Base-by-base conservation (phyloP, 495 filamentous ascomycete genomes). In the Aspergillus nidulans region DNA sequence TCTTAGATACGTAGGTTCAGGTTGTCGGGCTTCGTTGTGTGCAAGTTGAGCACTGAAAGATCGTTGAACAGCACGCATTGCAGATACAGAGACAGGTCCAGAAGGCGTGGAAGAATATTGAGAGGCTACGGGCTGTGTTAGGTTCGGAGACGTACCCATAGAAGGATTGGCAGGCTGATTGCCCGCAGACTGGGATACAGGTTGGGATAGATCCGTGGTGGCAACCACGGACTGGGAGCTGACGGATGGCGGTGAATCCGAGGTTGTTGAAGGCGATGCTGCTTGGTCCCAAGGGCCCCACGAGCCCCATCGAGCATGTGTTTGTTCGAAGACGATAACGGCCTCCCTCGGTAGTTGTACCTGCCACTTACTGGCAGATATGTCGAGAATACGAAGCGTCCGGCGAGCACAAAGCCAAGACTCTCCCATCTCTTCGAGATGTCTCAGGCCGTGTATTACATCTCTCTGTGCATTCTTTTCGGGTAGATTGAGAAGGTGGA, bases 381-480 rank as follows among this genome's bases (percentile, higher is more conserved):
- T 81, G 52, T 86, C 89, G 36, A 98, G 76, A 34, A 97, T 95
- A 49, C 85, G 79, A 1, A 97, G 78, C 0, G 95, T 91, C 19
- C 92, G 80, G 28, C 91, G 79, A 12, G 91, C 95, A 61, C 92
- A 92, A 3, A 90, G 83, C 94, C 94, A 98, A 56, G 88, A 85
- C 69, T 96, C 92, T 1, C 88, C 91, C 60, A 98, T 97, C 64
- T 98, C 95, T 69, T 97, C 94, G 12, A 97, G 82, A 56, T 94
- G 89, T 50, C 88, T 89, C n/a, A 97, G 77, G 6, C 91, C 89
- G 56, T 97, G 91, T 10, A 89, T 82, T 41, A 97, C 86, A 69
- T 98, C 94, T 60, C 92, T 77, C 58, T 81, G 86, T 8, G 92
- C 89, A 34, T 89, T 90, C 62, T 92, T 95, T 43, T 96, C 91